phyloP scores from a whole-genome alignment of 441 rosid genomes.

The Populus hybrid region DNA sequence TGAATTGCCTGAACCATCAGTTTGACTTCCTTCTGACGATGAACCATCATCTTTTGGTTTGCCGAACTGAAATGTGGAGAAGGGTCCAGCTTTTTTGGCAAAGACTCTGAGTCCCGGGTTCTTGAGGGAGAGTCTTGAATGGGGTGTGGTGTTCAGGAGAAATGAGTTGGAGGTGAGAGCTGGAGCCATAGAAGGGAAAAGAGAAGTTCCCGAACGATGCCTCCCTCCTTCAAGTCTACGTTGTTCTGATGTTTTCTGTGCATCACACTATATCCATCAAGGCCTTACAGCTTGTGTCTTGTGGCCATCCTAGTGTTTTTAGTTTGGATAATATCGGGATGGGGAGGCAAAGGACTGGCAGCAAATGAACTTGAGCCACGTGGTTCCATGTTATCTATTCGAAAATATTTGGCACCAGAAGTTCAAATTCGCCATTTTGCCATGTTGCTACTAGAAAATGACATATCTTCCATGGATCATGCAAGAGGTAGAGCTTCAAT shows the following conservation, averaged over 20 bases:
- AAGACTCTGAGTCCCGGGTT: constrained; percentile 41
- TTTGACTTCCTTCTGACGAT: constrained; percentile 27
- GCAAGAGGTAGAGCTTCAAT: not conserved
- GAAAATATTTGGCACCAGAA: constrained; percentile 28
- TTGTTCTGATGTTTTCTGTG: constrained; percentile 16
- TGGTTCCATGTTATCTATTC: constrained; percentile 42
- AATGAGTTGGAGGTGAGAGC: constrained; percentile 70
- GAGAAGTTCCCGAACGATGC: not conserved
- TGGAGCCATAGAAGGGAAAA: constrained; percentile 45
- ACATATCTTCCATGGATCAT: not conserved
- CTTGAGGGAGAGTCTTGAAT: constrained; percentile 34
- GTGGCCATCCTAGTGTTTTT: constrained; percentile 20
- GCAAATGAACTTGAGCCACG: constrained; percentile 60
- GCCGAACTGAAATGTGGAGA: constrained; percentile 45
- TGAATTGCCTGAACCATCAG: constrained; percentile 31
- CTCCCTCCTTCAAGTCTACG: constrained; percentile 18
- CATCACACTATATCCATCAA: constrained; percentile 14
- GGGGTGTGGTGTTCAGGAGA: constrained; percentile 43
- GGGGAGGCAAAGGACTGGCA: constrained; percentile 18
- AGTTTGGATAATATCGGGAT: constrained; percentile 43
- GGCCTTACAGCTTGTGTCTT: constrained; percentile 6
- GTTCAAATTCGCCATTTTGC: not conserved
- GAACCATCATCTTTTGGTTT: constrained; percentile 33
- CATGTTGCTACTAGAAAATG: not conserved
- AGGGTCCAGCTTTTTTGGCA: constrained; percentile 51